Percentiles rank a stretch among this genome's conserved stretches.
Conservation (phyloP, 2,329 filamentous ascomycete genomes). For the Tolypocladium guangdongense region DNA sequence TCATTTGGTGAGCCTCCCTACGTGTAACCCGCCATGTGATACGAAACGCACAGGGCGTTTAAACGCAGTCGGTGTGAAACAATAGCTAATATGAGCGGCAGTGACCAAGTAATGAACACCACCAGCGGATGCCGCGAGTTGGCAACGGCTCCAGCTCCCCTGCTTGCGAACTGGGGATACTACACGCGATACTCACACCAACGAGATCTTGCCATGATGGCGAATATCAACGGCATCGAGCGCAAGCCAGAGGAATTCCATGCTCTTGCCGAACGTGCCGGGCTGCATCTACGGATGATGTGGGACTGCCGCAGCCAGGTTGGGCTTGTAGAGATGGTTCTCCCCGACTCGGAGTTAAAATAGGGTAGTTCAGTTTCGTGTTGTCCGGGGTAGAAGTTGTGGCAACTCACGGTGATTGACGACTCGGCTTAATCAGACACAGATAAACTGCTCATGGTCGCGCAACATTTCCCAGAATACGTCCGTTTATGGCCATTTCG, state of each 20-base stretch:
- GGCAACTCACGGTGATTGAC: too few species aligned
- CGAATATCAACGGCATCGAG: conserved; percentile 24
- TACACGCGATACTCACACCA: conserved; percentile 19
- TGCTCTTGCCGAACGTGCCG: conserved; percentile 15
- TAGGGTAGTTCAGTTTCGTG: too few species aligned
- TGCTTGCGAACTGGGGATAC: conserved; percentile 24
- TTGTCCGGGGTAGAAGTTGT: too few species aligned
- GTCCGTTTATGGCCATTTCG: too few species aligned
- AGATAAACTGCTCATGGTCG: too few species aligned
- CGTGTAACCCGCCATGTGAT: too few species aligned
- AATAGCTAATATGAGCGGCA: conserved; percentile 5
- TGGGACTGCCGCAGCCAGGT: conserved; percentile 21
- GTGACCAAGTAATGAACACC: conserved; percentile 25
- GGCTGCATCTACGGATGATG: conserved; percentile 18
- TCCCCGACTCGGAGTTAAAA: conserved; percentile 2
- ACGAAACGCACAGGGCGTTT: too few species aligned
- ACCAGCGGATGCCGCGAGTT: conserved; percentile 17
- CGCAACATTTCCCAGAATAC: too few species aligned
- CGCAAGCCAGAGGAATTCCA: conserved; percentile 19
- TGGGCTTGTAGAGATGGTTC: conserved; percentile 15
- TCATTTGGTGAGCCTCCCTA: conserved; percentile 5
- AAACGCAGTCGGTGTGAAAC: too few species aligned
- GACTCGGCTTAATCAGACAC: too few species aligned
- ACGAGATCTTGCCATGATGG: conserved; percentile 22
- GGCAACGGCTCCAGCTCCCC: conserved; percentile 15